These are phyloP conservation scores for Crepidotus variabilis DNA, from an alignment of 768 basidiomycete species.

Conservation along the genomic window DNA sequence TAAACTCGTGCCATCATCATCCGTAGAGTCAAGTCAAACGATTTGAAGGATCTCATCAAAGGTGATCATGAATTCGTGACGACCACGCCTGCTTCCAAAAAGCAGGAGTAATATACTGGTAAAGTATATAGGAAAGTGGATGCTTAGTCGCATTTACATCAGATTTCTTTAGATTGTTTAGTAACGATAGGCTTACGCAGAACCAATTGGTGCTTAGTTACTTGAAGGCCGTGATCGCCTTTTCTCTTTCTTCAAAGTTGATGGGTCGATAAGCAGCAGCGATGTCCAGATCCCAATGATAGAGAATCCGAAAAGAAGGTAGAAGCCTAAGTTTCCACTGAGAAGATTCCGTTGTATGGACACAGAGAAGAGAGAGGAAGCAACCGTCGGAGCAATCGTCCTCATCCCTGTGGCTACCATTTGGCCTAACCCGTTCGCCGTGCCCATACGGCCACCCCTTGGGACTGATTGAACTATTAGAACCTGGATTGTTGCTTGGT, in stretches of 20 bases:
- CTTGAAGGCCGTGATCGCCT: background rate
- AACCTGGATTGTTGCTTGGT: slow-evolving; percentile 44
- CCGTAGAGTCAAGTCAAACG: no score
- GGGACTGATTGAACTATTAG: slow-evolving; percentile 41
- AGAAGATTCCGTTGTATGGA: slow-evolving; percentile 40
- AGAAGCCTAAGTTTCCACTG: slow-evolving; percentile 43
- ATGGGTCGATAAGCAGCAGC: slow-evolving; percentile 12
- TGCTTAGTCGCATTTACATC: no score
- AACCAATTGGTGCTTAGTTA: background rate
- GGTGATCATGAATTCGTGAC: no score
- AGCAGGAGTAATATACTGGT: no score
- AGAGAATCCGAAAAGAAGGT: slow-evolving; percentile 26
- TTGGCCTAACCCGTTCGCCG: slow-evolving; percentile 54
- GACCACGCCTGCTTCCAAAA: no score
- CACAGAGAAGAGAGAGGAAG: slow-evolving; percentile 55
- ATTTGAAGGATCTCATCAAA: no score
- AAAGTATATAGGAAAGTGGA: no score
- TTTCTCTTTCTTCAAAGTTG: background rate
- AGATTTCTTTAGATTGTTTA: no score
- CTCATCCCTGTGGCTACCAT: slow-evolving; percentile 45
- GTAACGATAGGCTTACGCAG: no score
- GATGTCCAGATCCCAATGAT: slow-evolving; percentile 24
- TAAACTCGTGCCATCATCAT: no score
- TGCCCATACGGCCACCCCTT: slow-evolving; percentile 39
- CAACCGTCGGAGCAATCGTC: slow-evolving; percentile 47